These are phyloP conservation scores for Arctostaphylos glauca DNA, from an alignment of 148 eudicot genomes.

Conservation along the genomic window DNA sequence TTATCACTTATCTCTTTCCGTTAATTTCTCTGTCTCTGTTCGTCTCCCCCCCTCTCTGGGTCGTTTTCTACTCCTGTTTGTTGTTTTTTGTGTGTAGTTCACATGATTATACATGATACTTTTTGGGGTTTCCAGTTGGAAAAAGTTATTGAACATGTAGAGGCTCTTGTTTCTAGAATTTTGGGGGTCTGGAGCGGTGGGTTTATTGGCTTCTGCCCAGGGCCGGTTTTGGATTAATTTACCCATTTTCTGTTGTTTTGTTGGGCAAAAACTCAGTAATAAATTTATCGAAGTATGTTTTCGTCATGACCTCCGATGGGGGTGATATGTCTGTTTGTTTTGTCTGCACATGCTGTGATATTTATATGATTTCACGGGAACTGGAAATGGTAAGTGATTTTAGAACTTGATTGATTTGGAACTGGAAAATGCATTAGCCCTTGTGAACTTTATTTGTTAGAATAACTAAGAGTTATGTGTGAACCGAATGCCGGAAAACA, in stretches of 20 bases:
- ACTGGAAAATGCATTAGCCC: neutral
- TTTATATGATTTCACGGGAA: neutral
- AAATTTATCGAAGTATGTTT: neutral
- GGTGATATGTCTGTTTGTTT: neutral
- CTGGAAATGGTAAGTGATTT: neutral
- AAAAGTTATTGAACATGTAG: neutral
- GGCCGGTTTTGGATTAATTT: neutral
- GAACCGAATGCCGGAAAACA: neutral
- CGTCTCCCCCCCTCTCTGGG: neutral
- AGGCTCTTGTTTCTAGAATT: neutral
- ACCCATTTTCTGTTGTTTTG: neutral
- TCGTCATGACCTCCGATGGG: neutral
- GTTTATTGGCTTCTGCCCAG: neutral
- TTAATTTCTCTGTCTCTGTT: neutral
- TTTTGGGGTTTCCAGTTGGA: neutral
- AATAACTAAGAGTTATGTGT: neutral
- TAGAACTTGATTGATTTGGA: neutral
- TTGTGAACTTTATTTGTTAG: neutral
- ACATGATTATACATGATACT: neutral
- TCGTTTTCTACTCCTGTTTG: neutral
- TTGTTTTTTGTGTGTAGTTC: neutral
- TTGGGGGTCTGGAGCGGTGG: neutral
- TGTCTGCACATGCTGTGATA: too few species aligned
- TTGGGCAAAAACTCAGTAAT: neutral
- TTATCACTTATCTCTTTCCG: neutral